These are phyloP conservation scores for Syncephalastrum monosporum DNA, from an alignment of 371 early-diverging fungal genomes.

Conservation along the genomic window DNA sequence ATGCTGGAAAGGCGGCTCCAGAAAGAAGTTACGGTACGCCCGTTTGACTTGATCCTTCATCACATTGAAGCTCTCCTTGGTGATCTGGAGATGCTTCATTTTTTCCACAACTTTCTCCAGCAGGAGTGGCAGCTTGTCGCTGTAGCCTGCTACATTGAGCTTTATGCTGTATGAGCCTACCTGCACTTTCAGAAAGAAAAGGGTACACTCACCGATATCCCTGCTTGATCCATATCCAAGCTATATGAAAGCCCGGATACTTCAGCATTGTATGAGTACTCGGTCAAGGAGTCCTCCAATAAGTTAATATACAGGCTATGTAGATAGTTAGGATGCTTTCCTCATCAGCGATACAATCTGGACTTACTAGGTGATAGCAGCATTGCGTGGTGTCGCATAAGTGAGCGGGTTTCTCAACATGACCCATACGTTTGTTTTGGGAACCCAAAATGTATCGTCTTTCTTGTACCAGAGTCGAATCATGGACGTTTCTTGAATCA, in stretches of 20 bases:
- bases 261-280: conserved; percentile 84
- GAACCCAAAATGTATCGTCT: conserved; percentile 86
- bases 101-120: conserved; percentile 67
- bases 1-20: conserved; percentile 77
- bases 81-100: conserved; percentile 62
- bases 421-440: conserved; percentile 64
- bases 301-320: conserved; percentile 65
- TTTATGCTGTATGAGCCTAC: neutral
- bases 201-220: conserved; percentile 44
- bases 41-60: conserved; percentile 71
- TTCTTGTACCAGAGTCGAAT: conserved; percentile 88
- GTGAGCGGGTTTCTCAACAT: conserved; percentile 54
- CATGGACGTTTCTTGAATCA: conserved; percentile 66
- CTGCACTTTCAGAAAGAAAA: neutral
- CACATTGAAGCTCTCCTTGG: conserved; percentile 69
- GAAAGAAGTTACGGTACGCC: conserved; percentile 62
- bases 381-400: conserved; percentile 53
- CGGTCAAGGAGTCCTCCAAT: conserved; percentile 76
- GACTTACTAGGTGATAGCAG: conserved; percentile 35
- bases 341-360: neutral
- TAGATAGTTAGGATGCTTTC: neutral
- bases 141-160: conserved; percentile 78
- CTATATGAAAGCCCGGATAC: conserved; percentile 78
- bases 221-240: conserved; percentile 61
- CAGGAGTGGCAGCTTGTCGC: conserved; percentile 77